Conservation (phyloP, 2,329 filamentous ascomycete genomes). For the Phialophora chinensis region DNA sequence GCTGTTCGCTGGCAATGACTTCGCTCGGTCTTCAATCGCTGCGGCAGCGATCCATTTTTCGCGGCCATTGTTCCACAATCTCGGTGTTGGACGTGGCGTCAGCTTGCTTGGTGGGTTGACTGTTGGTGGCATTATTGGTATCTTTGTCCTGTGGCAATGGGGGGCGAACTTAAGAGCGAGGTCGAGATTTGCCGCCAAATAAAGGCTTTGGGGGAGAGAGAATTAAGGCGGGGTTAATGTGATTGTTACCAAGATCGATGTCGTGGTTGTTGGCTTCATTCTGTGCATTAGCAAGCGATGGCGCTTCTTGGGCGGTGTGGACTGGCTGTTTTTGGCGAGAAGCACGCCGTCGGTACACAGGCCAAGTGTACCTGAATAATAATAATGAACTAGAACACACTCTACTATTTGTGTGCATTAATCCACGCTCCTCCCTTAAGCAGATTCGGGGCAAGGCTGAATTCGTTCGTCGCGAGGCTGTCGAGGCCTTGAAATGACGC, state of each 20-base stretch:
- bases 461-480: too few relatives aligned
- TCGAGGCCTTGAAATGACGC: not conserved
- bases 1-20: conserved; percentile 48
- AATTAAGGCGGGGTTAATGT: not conserved
- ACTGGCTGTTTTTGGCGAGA: not conserved
- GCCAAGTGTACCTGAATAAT: not conserved
- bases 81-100: conserved; percentile 44
- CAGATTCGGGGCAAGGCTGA: not conserved
- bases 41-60: conserved; percentile 47
- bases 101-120: conserved; percentile 48
- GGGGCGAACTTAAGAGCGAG: conserved; percentile 43
- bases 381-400: not conserved
- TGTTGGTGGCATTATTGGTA: conserved; percentile 45
- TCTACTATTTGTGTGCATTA: not conserved
- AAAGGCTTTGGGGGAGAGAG: not conserved
- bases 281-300: conserved; percentile 7
- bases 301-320: not conserved
- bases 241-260: not conserved
- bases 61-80: conserved; percentile 44
- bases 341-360: not conserved
- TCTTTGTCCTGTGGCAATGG: conserved; percentile 44
- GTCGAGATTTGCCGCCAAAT: conserved; percentile 44
- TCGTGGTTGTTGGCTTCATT: not conserved
- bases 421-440: not conserved
- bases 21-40: conserved; percentile 43